Percentiles rank a stretch among this genome's conserved stretches.
phyloP scores from a whole-genome alignment of 169 alveolate species.

The Perkinsus chesapeaki region DNA sequence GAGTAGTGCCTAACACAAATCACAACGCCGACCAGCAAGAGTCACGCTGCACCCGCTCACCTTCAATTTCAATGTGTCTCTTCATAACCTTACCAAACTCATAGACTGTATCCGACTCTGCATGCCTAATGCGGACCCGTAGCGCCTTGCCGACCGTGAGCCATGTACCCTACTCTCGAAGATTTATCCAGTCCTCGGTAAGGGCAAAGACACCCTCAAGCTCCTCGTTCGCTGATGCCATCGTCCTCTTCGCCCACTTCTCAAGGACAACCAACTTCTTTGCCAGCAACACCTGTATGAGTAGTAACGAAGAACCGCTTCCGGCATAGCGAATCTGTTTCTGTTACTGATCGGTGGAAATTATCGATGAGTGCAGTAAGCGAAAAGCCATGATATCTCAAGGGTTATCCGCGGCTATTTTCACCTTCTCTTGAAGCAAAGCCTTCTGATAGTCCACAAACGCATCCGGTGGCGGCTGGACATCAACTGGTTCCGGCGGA shows the following conservation, averaged over 20 bases:
- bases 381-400: too few species aligned
- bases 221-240: neutral
- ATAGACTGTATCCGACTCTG: neutral
- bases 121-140: neutral
- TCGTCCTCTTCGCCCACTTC: neutral
- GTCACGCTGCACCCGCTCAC: neutral
- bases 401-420: too few species aligned
- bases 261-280: neutral
- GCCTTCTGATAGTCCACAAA: neutral
- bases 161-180: neutral
- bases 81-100: neutral
- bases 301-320: too few species aligned
- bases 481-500: neutral
- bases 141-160: neutral
- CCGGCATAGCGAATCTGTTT: too few species aligned
- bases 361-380: too few species aligned
- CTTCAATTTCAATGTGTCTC: neutral
- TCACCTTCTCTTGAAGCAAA: neutral
- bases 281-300: neutral
- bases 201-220: neutral
- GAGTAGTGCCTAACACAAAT: neutral
- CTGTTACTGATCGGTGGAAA: too few species aligned
- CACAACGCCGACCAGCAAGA: neutral
- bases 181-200: neutral
- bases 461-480: neutral